Conservation (phyloP, 257 asterid genomes). For the Parsonsia alboflavescens region DNA sequence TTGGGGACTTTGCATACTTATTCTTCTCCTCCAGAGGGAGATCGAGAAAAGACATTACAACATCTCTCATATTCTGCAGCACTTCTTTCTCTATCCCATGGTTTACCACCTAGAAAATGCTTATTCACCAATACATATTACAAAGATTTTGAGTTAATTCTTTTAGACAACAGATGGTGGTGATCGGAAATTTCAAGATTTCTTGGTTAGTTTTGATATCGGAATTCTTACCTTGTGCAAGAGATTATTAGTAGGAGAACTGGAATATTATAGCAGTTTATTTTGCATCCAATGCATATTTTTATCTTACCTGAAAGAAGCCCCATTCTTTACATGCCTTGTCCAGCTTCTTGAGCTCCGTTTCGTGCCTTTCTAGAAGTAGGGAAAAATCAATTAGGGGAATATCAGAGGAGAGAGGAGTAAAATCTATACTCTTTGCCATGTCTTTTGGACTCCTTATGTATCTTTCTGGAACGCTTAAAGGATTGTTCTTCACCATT, state of each 20-base stretch:
- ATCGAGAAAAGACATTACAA: conserved; percentile 32
- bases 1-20: conserved; percentile 37
- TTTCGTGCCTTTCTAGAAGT: conserved; percentile 30
- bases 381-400: conserved; percentile 36
- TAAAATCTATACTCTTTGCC: background rate
- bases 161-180: too few species aligned
- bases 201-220: too few species aligned
- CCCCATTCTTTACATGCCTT: conserved; percentile 28
- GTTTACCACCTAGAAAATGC: conserved; percentile 31
- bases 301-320: background rate
- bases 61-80: conserved; percentile 28
- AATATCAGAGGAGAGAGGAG: conserved; percentile 20
- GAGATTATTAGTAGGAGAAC: background rate
- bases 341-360: conserved; percentile 35
- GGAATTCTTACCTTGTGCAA: background rate
- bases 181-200: too few species aligned
- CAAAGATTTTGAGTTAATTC: background rate
- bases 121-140: background rate
- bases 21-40: conserved; percentile 42
- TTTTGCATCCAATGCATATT: background rate
- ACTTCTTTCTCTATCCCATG: conserved; percentile 32
- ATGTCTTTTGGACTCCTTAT: background rate
- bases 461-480: background rate
- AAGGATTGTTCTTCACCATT: background rate
- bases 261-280: background rate